A percentile compares a stretch with the other conserved stretches of the same genome.
These are phyloP conservation scores for Dothideomycetidae sp. DNA, from an alignment of 2,329 filamentous ascomycete species.

Conservation along the genomic window DNA sequence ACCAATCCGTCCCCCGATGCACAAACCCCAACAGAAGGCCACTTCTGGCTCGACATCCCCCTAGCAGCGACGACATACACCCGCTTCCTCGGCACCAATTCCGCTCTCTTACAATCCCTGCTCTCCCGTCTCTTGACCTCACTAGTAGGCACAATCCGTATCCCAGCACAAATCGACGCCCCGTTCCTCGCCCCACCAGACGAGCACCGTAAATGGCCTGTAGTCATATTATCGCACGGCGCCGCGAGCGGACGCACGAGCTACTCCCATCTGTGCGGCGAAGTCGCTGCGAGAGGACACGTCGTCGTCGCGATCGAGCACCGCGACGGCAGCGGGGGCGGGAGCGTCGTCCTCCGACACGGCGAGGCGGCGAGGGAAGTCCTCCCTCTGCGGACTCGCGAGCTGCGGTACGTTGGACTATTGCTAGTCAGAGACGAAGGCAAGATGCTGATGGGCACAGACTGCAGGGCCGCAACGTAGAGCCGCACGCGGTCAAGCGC, in stretches of 20 bases:
- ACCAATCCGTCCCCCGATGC: constrained; percentile 18
- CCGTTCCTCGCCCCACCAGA: constrained; percentile 20
- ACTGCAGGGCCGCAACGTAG: too few relatives aligned
- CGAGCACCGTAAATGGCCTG: constrained; percentile 22
- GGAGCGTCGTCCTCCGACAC: constrained; percentile 26
- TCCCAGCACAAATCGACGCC: constrained; percentile 31
- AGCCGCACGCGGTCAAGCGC: constrained; percentile 28
- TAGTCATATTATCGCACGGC: constrained; percentile 34
- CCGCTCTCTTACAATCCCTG: constrained; percentile 23
- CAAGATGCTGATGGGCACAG: constrained; percentile 11
- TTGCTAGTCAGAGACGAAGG: neutral
- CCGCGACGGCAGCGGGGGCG: constrained; percentile 33
- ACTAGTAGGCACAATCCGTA: constrained; percentile 27
- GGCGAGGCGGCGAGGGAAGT: too few relatives aligned
- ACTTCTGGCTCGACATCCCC: constrained; percentile 32
- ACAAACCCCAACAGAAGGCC: constrained; percentile 17
- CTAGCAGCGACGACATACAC: constrained; percentile 31
- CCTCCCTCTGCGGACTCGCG: too few relatives aligned
- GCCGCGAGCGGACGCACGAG: constrained; percentile 32
- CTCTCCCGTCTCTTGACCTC: constrained; percentile 30
- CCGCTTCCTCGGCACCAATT: constrained; percentile 26
- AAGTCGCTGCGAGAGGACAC: constrained; percentile 32
- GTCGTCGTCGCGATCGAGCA: constrained; percentile 35
- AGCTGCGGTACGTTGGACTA: too few relatives aligned
- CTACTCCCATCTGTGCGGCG: constrained; percentile 33